Conservation (phyloP, 106 monocot genomes). For the Dioscorea dumetorum region DNA sequence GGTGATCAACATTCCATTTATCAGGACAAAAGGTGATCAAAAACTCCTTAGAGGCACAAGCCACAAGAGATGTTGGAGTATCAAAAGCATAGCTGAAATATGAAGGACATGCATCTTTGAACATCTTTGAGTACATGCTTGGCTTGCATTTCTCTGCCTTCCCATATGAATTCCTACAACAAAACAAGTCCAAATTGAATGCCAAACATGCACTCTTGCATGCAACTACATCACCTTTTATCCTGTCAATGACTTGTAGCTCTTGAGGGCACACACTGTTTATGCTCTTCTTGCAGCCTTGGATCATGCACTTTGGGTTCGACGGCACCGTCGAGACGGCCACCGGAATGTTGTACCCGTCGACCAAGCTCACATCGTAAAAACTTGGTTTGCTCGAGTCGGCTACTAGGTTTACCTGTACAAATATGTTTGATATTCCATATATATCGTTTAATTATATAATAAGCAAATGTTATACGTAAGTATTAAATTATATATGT, state of each 20-base stretch:
- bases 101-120: conserved; percentile 68
- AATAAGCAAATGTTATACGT: too few relatives aligned
- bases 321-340: conserved; percentile 30
- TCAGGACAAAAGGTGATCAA: conserved; percentile 60
- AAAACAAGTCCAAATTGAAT: conserved; percentile 50
- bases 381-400: conserved; percentile 42
- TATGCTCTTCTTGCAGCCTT: conserved; percentile 40
- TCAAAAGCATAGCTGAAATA: conserved; percentile 67
- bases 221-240: conserved; percentile 26
- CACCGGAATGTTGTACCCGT: conserved; percentile 65
- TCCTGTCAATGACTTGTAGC: conserved; percentile 30
- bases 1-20: conserved; percentile 20
- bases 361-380: conserved; percentile 73
- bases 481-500: too few relatives aligned
- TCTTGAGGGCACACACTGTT: conserved; percentile 48
- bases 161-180: conserved; percentile 46
- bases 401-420: conserved; percentile 35
- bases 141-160: conserved; percentile 45
- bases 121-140: conserved; percentile 54
- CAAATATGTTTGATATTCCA: neutral
- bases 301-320: conserved; percentile 31
- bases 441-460: too few relatives aligned
- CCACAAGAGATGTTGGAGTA: conserved; percentile 25
- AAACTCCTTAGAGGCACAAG: conserved; percentile 31
- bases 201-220: conserved; percentile 86